Percentiles rank a stretch among this genome's conserved stretches.
phyloP scores from a whole-genome alignment of 257 asterid genomes.

The Penstemon barbatus region DNA sequence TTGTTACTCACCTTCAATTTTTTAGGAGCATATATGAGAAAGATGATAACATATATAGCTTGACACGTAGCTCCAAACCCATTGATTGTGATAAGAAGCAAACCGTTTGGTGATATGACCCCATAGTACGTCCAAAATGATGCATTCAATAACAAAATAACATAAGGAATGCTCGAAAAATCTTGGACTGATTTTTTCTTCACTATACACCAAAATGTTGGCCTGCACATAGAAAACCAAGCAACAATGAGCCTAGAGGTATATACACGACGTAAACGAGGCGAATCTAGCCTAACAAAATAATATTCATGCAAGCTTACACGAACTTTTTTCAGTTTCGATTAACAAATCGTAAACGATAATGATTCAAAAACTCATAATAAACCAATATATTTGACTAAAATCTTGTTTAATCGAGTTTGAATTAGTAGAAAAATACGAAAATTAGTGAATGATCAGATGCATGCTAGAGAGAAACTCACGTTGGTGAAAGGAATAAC shows the following conservation, averaged over 20 bases:
- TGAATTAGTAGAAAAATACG: not conserved
- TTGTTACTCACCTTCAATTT: slow-evolving; percentile 32
- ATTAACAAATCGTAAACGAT: too few relatives aligned
- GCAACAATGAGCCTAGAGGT: too few relatives aligned
- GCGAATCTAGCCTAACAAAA: too few relatives aligned
- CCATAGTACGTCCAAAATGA: slow-evolving; percentile 48
- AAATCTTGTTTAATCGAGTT: too few relatives aligned
- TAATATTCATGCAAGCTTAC: too few relatives aligned
- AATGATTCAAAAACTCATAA: too few relatives aligned
- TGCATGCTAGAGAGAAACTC: slow-evolving; percentile 3
- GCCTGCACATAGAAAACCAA: slow-evolving; percentile 17
- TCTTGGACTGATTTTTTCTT: slow-evolving; percentile 35
- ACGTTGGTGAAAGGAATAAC: slow-evolving; percentile 40
- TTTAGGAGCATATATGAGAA: slow-evolving; percentile 34
- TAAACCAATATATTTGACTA: too few relatives aligned
- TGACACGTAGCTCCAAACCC: slow-evolving; percentile 35
- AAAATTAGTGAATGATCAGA: not conserved
- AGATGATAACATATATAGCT: slow-evolving; percentile 28
- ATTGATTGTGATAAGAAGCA: slow-evolving; percentile 40
- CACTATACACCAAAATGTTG: slow-evolving; percentile 36
- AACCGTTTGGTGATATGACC: slow-evolving; percentile 28
- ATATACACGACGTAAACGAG: too few relatives aligned
- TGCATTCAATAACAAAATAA: slow-evolving; percentile 32
- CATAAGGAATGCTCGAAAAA: slow-evolving; percentile 43
- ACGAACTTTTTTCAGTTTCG: too few relatives aligned